Evolutionary conservation across 2,329 filamentous ascomycete species (phyloP).

Genomic region (Thermothelomyces thermophilus): DNA sequence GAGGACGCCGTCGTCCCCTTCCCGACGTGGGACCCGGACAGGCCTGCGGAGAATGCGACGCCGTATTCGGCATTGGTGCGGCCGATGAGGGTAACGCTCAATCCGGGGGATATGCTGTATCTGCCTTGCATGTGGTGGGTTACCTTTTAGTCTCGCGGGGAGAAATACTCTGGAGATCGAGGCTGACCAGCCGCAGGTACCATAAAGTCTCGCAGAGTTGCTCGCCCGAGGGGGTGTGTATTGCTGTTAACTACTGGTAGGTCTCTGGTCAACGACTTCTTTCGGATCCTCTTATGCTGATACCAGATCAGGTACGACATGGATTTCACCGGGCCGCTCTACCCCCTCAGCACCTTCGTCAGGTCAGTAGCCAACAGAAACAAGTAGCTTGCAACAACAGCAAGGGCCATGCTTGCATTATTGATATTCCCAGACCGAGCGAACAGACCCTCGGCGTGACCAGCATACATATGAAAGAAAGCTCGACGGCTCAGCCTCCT

Average conservation of each 20-base stretch:
- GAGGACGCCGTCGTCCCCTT: conserved; percentile 49
- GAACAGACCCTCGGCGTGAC: neutral
- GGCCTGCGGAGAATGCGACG: conserved; percentile 43
- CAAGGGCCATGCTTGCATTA: neutral
- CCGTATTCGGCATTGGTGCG: conserved; percentile 52
- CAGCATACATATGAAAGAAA: neutral
- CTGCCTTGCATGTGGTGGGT: conserved; percentile 70
- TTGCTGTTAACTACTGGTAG: conserved; percentile 77
- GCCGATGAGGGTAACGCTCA: conserved; percentile 60
- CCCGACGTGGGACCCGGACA: conserved; percentile 68
- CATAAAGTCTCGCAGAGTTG: conserved; percentile 74
- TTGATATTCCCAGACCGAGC: neutral
- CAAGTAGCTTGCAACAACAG: neutral
- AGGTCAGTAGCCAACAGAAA: conserved; percentile 29
- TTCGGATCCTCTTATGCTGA: neutral
- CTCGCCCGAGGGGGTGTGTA: conserved; percentile 62
- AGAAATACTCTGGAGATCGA: too few species aligned
- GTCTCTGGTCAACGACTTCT: conserved; percentile 16
- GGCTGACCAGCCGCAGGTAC: conserved; percentile 43
- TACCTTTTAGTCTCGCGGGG: neutral
- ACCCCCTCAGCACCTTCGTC: conserved; percentile 53
- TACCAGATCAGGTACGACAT: conserved; percentile 66
- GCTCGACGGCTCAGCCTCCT: neutral
- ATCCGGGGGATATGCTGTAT: conserved; percentile 75
- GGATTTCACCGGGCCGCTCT: conserved; percentile 65